These are phyloP conservation scores for Lipomyces starkeyi DNA, from an alignment of 805 yeast genomes.

Conservation along the genomic window DNA sequence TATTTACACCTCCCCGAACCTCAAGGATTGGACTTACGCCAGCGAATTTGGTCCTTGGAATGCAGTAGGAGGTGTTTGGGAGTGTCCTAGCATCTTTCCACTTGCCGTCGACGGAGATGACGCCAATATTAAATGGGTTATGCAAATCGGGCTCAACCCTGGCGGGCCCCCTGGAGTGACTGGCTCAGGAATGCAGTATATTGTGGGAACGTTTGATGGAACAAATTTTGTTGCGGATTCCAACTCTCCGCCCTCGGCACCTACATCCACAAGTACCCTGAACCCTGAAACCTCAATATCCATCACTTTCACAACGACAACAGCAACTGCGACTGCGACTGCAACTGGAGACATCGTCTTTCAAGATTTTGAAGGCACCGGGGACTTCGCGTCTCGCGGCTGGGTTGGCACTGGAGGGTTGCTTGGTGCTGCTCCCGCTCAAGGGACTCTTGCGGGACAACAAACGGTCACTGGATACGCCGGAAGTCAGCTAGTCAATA, in stretches of 20 bases:
- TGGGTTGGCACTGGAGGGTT: slow-evolving; percentile 8
- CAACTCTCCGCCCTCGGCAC: slow-evolving; percentile 6
- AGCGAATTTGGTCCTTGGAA: slow-evolving; percentile 18
- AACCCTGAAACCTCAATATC: neutral
- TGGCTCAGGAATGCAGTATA: slow-evolving; percentile 51
- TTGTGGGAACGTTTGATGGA: slow-evolving; percentile 53
- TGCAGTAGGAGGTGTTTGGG: slow-evolving; percentile 49
- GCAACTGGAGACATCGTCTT: neutral
- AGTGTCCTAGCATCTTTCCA: slow-evolving; percentile 51
- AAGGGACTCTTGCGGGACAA: neutral
- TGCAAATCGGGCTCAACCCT: slow-evolving; percentile 51
- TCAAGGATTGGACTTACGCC: slow-evolving; percentile 14
- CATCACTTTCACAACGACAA: too few species aligned
- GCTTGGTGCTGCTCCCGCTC: slow-evolving; percentile 5
- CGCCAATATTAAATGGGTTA: slow-evolving; percentile 46
- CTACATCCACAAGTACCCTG: slow-evolving; percentile 38
- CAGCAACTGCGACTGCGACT: slow-evolving; percentile 29
- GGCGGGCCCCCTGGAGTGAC: slow-evolving; percentile 46
- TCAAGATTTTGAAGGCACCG: neutral
- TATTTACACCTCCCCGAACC: slow-evolving; percentile 13
- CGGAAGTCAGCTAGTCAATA: neutral
- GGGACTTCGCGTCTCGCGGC: neutral
- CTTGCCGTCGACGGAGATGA: slow-evolving; percentile 42
- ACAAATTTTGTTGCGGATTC: slow-evolving; percentile 46
- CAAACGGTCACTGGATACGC: too few species aligned